Evolutionary conservation across 1,139 yeast genomes (phyloP), one percentile per base, ranked within the genome.

Genomic region (Magnusiomyces magnusii): DNA sequence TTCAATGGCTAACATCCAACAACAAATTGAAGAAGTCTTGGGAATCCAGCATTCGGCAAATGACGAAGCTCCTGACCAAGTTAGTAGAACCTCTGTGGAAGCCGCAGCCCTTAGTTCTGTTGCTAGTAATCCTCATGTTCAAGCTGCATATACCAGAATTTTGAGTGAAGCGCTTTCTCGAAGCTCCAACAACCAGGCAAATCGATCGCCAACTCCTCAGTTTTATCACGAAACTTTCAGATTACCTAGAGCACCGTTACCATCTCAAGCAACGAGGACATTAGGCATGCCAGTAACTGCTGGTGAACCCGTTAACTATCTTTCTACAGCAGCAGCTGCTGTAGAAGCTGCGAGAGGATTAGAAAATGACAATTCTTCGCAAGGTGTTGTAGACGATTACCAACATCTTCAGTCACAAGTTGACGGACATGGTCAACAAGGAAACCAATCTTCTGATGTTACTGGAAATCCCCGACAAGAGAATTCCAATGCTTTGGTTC

Each of bases 21-120:
- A 27, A 25, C 55, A 52, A 24, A 52, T 52, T n/a, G 55, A 52
- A 41, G 55, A 52, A 41, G 47, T 52, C 7, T 25, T 50, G 23
- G 53, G 53, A 9, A 50, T 50, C 23, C 41, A 28, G 25, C 36
- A 50, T 31, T 34, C 53, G 17, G 7, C 27, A 5, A 44, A 17
- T 27, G 27, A 44, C 27, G 53, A 50, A 5, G 23, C 41, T 9
- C 15, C 53, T 19, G 41, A 28, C 17, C 41, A 34, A 7, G 53
- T 28, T 27, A 28, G 24, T n/a, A 44, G 49, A 44, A 44, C 49
- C 9, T 44, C 49, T 21, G 49, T 44, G 3, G 49, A 44, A 44
- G 49, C 49, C 5, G 36, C 53, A 2, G 53, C 36, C 31, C 53
- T 50, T 27, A 28, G 25, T 19, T 27, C 53, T 10, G 53, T 34